A percentile compares a stretch with the other conserved stretches of the same genome.
Conservation (phyloP, 75 land plant species). For the Isoetes taiwanensis region DNA sequence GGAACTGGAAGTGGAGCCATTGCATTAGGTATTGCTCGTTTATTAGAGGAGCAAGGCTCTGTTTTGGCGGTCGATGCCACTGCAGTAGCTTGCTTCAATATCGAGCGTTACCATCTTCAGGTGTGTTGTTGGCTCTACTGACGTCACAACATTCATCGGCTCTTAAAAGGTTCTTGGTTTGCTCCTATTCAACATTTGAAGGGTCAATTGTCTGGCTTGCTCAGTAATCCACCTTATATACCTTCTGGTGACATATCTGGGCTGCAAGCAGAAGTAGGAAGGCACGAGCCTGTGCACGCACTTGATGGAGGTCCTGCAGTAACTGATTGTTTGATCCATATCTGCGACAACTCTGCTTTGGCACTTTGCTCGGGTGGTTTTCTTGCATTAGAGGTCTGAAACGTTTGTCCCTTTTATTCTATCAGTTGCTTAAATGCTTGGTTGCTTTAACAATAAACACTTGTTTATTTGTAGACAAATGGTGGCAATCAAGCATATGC, state of each 20-base stretch:
- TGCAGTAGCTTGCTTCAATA: slow-evolving; percentile 58
- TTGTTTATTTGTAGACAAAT: slow-evolving; percentile 55
- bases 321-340: slow-evolving; percentile 42
- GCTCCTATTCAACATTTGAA: slow-evolving; percentile 45
- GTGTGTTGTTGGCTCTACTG: too few relatives aligned
- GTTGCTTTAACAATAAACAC: background rate
- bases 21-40: slow-evolving; percentile 64
- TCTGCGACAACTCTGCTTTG: slow-evolving; percentile 43
- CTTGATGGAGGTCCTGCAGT: slow-evolving; percentile 80
- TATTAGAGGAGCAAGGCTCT: slow-evolving; percentile 39
- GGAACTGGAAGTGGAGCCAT: slow-evolving; percentile 96
- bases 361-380: slow-evolving; percentile 68
- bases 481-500: slow-evolving; percentile 65
- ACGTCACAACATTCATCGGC: too few relatives aligned
- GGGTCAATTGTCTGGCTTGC: slow-evolving; percentile 54
- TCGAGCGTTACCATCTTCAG: slow-evolving; percentile 61
- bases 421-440: background rate
- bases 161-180: slow-evolving; percentile 94
- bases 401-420: background rate
- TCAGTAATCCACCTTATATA: slow-evolving; percentile 96
- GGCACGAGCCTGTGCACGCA: slow-evolving; percentile 78
- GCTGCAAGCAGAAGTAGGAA: slow-evolving; percentile 83
- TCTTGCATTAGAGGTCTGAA: slow-evolving; percentile 71
- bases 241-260: slow-evolving; percentile 50
- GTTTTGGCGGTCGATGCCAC: slow-evolving; percentile 78